phyloP scores from a whole-genome alignment of 1,139 yeast genomes.

The Pichia sp. region DNA sequence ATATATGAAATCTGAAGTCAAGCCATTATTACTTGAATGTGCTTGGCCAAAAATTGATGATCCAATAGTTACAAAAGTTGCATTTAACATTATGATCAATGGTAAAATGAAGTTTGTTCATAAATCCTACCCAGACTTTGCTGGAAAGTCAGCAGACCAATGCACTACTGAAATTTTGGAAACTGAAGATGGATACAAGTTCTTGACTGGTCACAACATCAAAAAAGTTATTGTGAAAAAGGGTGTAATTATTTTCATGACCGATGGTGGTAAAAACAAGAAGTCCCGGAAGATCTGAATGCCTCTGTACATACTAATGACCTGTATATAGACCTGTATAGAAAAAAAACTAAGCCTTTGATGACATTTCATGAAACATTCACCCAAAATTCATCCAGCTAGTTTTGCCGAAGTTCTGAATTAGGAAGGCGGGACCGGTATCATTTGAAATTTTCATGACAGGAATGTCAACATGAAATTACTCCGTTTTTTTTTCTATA shows the following conservation, averaged over 20 bases:
- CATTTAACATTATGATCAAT: slow-evolving; percentile 55
- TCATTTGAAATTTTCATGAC: background rate
- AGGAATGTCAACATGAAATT: background rate
- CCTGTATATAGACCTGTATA: background rate
- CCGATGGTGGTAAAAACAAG: slow-evolving; percentile 1
- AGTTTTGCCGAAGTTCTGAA: background rate
- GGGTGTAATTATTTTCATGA: slow-evolving; percentile 28
- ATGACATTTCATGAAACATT: background rate
- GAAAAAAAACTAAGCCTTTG: background rate
- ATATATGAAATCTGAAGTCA: background rate
- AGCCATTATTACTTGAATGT: slow-evolving; percentile 37
- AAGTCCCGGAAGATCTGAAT: background rate
- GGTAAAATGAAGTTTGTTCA: slow-evolving; percentile 58
- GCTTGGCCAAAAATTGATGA: slow-evolving; percentile 46
- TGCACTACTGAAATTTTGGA: slow-evolving; percentile 29
- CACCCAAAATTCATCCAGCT: background rate
- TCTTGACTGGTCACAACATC: slow-evolving; percentile 31
- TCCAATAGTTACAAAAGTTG: slow-evolving; percentile 32
- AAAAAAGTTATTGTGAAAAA: slow-evolving; percentile 36
- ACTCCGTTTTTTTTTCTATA: background rate
- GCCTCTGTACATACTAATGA: background rate
- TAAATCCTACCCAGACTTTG: slow-evolving; percentile 33
- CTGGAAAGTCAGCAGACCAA: slow-evolving; percentile 29
- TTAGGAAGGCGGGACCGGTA: background rate
- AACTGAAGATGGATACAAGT: slow-evolving; percentile 31